Evolutionary conservation across 345 rosid genomes (phyloP).

Genomic region (Brassica napus): Da-Ae NC_063441.1:22687501-22688000

Average conservation of each 20-base stretch:
- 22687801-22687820: slow-evolving; percentile 31
- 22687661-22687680: slow-evolving; percentile 42
- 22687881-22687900: background rate
- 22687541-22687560: slow-evolving; percentile 36
- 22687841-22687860: slow-evolving; percentile 28
- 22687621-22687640: slow-evolving; percentile 33
- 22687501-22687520: slow-evolving; percentile 29
- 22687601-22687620: slow-evolving; percentile 36
- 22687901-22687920: background rate
- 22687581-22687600: background rate
- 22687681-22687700: slow-evolving; percentile 41
- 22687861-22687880: slow-evolving; percentile 5
- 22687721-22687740: slow-evolving; percentile 42
- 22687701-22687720: slow-evolving; percentile 44
- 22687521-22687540: slow-evolving; percentile 32
- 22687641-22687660: slow-evolving; percentile 35
- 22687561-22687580: slow-evolving; percentile 22
- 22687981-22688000: background rate
- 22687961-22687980: background rate
- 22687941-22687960: background rate
- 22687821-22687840: slow-evolving; percentile 41
- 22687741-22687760: slow-evolving; percentile 40
- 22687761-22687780: slow-evolving; percentile 2
- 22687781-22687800: background rate
- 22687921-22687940: background rate